A percentile compares a stretch with the other conserved stretches of the same genome.
These are phyloP conservation scores for Oehlia diaphana DNA, from an alignment of 192 early-diverging fungal species.

Conservation along the genomic window DNA sequence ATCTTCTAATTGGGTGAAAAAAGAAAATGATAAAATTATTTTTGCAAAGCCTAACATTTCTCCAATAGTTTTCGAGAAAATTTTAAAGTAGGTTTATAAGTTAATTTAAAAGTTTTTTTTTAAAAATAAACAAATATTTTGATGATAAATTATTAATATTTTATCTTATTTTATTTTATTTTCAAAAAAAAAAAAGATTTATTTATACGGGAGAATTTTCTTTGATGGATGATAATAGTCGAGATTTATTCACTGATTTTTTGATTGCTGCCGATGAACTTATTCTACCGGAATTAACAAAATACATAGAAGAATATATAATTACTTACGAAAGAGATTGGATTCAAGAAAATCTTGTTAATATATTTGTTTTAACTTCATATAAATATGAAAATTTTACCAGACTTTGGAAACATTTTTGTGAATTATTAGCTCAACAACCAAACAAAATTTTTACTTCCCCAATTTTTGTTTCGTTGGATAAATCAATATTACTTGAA, in stretches of 20 bases:
- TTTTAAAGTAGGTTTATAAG: slow-evolving; percentile 6
- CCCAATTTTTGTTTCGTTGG: neutral
- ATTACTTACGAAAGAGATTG: neutral
- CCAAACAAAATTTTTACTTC: neutral
- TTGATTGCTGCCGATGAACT: neutral
- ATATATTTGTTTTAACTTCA: neutral
- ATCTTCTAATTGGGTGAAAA: neutral
- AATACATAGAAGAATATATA: slow-evolving; percentile 1
- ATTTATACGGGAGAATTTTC: slow-evolving; percentile 10
- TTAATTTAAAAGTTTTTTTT: too few relatives aligned
- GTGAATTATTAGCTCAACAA: neutral
- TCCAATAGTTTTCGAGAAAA: neutral
- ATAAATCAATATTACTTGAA: neutral
- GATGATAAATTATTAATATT: neutral
- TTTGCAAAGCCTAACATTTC: slow-evolving; percentile 17
- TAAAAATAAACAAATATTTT: too few relatives aligned
- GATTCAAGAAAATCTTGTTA: neutral
- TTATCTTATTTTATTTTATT: neutral
- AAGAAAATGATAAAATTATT: neutral
- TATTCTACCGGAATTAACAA: neutral
- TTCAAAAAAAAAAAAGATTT: neutral
- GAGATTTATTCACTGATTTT: neutral
- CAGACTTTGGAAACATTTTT: neutral
- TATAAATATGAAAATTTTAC: neutral
- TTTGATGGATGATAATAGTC: neutral